A percentile compares a stretch with the other conserved stretches of the same genome.
phyloP scores from a whole-genome alignment of 225 moss, liverwort and hornwort species.

The Asterella californica region DNA sequence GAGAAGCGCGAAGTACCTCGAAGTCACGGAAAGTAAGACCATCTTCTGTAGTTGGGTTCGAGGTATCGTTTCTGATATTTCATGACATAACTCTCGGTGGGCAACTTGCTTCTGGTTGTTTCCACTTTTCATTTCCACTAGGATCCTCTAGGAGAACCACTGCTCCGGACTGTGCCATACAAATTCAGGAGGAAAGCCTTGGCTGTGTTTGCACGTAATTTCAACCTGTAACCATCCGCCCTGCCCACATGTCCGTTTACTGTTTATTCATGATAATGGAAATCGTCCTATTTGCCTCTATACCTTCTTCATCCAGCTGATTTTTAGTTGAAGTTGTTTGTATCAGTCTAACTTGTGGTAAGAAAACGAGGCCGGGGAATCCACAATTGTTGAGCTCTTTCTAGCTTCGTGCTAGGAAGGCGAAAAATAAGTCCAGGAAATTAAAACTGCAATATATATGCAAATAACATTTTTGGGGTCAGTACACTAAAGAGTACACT shows the following conservation, averaged over 20 bases:
- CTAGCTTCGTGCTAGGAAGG: neutral
- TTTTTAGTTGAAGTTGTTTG: neutral
- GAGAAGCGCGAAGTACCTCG: neutral
- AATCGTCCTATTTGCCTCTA: neutral
- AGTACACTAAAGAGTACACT: too few species aligned
- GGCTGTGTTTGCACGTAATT: constrained; percentile 45
- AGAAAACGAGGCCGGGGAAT: neutral
- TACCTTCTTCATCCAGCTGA: neutral
- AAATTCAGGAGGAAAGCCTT: constrained; percentile 21
- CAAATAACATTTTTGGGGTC: neutral
- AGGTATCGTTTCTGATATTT: neutral
- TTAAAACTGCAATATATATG: neutral
- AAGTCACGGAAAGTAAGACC: too few species aligned
- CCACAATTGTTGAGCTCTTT: neutral
- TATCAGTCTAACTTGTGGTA: neutral
- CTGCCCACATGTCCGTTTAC: constrained; percentile 9
- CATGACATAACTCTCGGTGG: constrained; percentile 4
- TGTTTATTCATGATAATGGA: neutral
- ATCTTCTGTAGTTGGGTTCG: too few species aligned
- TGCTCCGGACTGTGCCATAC: constrained; percentile 23
- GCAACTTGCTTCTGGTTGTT: neutral
- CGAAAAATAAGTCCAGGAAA: neutral
- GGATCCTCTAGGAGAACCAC: constrained; percentile 27
- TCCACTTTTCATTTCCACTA: constrained; percentile 8
- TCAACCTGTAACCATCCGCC: constrained; percentile 32